phyloP scores from a whole-genome alignment of 2,329 filamentous ascomycete genomes.

The Aspergillus ibericus region DNA sequence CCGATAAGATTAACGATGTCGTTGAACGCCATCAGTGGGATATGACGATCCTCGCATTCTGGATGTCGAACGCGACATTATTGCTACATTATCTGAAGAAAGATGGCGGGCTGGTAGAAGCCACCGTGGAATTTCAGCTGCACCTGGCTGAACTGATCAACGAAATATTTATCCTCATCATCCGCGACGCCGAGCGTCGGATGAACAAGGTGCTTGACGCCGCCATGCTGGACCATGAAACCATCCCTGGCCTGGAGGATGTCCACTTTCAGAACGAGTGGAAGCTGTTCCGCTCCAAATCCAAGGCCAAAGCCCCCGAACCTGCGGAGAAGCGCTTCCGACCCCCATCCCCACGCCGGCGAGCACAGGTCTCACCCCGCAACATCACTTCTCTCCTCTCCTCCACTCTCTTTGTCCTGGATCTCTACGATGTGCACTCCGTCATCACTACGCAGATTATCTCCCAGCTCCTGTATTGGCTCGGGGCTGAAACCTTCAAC shows the following conservation, averaged over 20 bases:
- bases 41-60: conserved; percentile 98
- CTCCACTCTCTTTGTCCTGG: conserved; percentile 93
- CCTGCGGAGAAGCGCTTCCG: conserved; percentile 86
- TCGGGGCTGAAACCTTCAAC: conserved; percentile 95
- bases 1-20: conserved; percentile 94
- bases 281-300: conserved; percentile 93
- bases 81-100: conserved; percentile 97
- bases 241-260: conserved; percentile 94
- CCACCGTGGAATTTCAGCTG: conserved; percentile 84
- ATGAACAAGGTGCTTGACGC: conserved; percentile 93
- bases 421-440: conserved; percentile 98
- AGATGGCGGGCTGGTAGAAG: conserved; percentile 75
- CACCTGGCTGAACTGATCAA: conserved; percentile 94
- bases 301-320: conserved; percentile 79
- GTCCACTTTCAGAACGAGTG: conserved; percentile 97
- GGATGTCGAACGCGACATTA: conserved; percentile 95
- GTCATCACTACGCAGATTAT: conserved; percentile 91
- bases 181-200: conserved; percentile 89
- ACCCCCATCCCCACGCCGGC: conserved; percentile 87
- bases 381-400: conserved; percentile 95
- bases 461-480: conserved; percentile 92
- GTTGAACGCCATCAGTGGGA: conserved; percentile 98
- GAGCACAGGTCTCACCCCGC: conserved; percentile 86
- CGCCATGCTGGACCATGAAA: conserved; percentile 96
- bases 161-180: conserved; percentile 97